A percentile compares a stretch with the other conserved stretches of the same genome.
Conservation (phyloP, 305 asterid species). For the Solanum hybrid region DNA sequence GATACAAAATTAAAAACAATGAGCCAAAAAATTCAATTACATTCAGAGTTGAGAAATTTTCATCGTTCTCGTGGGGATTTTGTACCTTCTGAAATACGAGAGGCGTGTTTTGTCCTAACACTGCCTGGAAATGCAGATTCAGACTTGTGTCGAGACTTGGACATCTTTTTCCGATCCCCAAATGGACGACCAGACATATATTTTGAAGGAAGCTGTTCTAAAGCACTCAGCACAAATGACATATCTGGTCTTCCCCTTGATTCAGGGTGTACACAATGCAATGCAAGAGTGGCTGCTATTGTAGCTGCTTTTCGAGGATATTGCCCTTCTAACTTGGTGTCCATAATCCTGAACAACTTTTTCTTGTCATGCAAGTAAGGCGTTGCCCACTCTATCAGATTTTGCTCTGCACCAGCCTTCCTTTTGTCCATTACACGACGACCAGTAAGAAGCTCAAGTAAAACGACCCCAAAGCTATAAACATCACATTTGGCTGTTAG, state of each 20-base stretch:
- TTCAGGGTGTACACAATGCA: constrained; percentile 49
- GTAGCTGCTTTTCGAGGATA: constrained; percentile 62
- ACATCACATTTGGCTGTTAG: constrained; percentile 56
- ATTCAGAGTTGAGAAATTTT: background rate
- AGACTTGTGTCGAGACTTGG: background rate
- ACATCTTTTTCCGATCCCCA: background rate
- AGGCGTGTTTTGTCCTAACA: background rate
- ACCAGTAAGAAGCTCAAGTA: constrained; percentile 73
- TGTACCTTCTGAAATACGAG: constrained; percentile 1
- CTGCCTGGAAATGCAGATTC: background rate
- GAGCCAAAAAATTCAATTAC: background rate
- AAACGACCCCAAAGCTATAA: constrained; percentile 72
- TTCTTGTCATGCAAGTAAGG: constrained; percentile 47
- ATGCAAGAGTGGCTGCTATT: constrained; percentile 55
- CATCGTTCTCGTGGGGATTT: constrained; percentile 1
- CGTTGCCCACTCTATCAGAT: constrained; percentile 50
- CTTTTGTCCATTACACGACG: constrained; percentile 50
- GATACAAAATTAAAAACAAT: background rate
- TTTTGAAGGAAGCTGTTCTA: constrained; percentile 49
- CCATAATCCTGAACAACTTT: constrained; percentile 58
- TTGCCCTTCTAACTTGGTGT: constrained; percentile 59
- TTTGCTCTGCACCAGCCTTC: constrained; percentile 38
- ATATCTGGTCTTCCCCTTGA: constrained; percentile 62
- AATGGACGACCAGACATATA: background rate
- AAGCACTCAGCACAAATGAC: constrained; percentile 50